Conservation (phyloP, 306 rosid species). For the Benincasa hispida region DNA sequence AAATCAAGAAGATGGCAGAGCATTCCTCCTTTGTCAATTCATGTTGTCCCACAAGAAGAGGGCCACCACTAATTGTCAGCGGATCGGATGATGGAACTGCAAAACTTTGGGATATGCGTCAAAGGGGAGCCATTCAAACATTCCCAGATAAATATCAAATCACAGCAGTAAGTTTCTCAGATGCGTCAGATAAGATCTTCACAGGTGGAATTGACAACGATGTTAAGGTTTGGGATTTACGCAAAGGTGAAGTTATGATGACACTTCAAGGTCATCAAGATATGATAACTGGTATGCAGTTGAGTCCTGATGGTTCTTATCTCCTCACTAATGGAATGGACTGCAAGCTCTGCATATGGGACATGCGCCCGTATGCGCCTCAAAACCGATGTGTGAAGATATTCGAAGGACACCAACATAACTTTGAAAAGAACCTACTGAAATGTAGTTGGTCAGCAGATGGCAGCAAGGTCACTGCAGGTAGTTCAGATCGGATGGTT, state of each 20-base stretch:
- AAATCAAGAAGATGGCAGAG: conserved; percentile 88
- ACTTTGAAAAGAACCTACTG: conserved; percentile 77
- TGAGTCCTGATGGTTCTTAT: conserved; percentile 98
- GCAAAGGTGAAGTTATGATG: conserved; percentile 82
- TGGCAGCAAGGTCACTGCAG: conserved; percentile 92
- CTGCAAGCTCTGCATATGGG: conserved; percentile 86
- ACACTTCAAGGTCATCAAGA: conserved; percentile 95
- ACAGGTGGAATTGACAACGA: conserved; percentile 91
- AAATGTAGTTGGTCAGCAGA: conserved; percentile 87
- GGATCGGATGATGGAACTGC: conserved; percentile 97
- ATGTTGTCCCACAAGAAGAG: conserved; percentile 89
- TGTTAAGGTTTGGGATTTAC: conserved; percentile 88
- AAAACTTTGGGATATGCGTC: conserved; percentile 95
- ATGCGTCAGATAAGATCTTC: conserved; percentile 87
- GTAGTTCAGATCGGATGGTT: conserved; percentile 94
- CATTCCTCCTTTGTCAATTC: conserved; percentile 86
- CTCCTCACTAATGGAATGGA: conserved; percentile 97
- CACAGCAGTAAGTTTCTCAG: conserved; percentile 79
- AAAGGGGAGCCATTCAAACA: conserved; percentile 91
- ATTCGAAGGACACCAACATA: conserved; percentile 92
- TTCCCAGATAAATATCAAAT: conserved; percentile 92
- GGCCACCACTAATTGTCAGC: conserved; percentile 83
- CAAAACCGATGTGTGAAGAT: conserved; percentile 92
- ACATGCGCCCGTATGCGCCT: conserved; percentile 93
- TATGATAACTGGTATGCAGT: conserved; percentile 87